Conservation (phyloP, 2,329 filamentous ascomycete species). For the Pseudogymnoascus sp. region DNA sequence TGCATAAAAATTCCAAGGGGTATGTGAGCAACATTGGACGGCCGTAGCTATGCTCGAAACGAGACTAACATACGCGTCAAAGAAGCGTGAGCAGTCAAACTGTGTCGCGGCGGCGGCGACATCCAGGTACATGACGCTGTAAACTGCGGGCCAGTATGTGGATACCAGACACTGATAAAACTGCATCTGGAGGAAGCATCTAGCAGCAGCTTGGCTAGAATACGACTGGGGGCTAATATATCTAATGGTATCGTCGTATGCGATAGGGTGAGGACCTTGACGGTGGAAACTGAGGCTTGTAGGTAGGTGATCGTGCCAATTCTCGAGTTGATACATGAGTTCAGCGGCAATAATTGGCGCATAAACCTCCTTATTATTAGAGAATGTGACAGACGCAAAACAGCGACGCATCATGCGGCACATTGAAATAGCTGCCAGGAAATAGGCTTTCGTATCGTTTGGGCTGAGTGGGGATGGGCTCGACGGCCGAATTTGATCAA, state of each 20-base stretch:
- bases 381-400: conserved; percentile 20
- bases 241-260: not conserved
- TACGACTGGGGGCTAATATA: not conserved
- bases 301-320: conserved; percentile 26
- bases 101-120: not conserved
- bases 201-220: conserved; percentile 8
- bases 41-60: not conserved
- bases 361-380: conserved; percentile 18
- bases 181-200: conserved; percentile 20
- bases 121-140: conserved; percentile 11
- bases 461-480: not conserved
- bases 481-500: not conserved
- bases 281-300: not conserved
- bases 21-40: not conserved
- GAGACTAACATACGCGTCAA: conserved; percentile 11
- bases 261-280: not conserved
- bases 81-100: conserved; percentile 11
- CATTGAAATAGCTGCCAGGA: conserved; percentile 30
- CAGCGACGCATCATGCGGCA: conserved; percentile 28
- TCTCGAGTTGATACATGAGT: conserved; percentile 28
- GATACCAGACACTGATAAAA: conserved; percentile 24
- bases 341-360: conserved; percentile 26
- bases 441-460: conserved; percentile 19
- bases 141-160: conserved; percentile 27
- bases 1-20: not conserved